Base-by-base conservation (phyloP, 495 filamentous ascomycete species). In the Tuber brumale region DNA sequence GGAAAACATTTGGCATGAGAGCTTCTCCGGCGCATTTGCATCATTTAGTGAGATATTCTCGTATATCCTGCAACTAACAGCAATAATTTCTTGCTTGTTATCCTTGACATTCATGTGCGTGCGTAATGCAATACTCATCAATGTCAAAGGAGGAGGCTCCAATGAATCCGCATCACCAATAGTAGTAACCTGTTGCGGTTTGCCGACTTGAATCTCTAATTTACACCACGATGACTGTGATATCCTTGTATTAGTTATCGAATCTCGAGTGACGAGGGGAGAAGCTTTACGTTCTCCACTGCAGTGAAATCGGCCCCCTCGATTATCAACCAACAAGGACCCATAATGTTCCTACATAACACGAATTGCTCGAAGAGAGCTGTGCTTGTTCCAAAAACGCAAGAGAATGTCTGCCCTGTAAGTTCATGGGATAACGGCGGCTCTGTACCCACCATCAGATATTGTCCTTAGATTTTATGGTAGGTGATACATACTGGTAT, bases 351-450 rank as follows among this genome's bases (percentile, higher is more conserved):
- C 84, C 96, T 97, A 92, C 94, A 97, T 19, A 99, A 88, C 21
- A 97, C 96, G 81, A 99, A 99, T 81, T 99, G 95, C 81, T 99
- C 95, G 78, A 99, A 99, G 1, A 98, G 86, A 3, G 93, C 90
- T 0, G 95, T 99, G 82, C 96, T 97, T 69, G 93, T 92, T 69
- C 95, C 96, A 77, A 99, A 99, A 66, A 97, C 93, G 72, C 92
- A 91, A 6, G 96, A 98, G 83, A 94, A 99, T 0, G 96, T 97
- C 83, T 97, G 91, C 31, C 96, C 95, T 75, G 86, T 89, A 71
- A 89, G 83, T 80, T 93, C 90, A 80, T 91, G 89, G 12, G 90
- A 87, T 41, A 97, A 35, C 14, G 35, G 57, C 8, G 57, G 57
- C 83, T 92, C 77, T 80, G 45, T 27, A 51, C 72, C 72, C 10